Percentiles rank a stretch among this genome's conserved stretches.
Evolutionary conservation across 768 basidiomycete species (phyloP).

Genomic region (Aureoboletus auriporus): DNA sequence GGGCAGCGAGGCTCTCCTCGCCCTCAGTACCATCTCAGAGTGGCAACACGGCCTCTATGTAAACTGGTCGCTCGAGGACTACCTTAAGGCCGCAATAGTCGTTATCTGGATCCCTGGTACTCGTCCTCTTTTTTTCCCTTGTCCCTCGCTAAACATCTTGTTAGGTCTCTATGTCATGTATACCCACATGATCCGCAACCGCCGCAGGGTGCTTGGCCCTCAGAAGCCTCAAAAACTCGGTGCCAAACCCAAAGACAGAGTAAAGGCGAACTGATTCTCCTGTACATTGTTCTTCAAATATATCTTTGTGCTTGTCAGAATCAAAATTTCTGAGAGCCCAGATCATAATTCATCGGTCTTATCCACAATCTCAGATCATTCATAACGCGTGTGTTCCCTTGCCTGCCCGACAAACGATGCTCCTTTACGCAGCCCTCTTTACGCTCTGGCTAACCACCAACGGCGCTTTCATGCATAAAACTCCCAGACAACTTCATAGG

Average conservation of each 20-base stretch:
- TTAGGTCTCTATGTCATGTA: slow-evolving; percentile 52
- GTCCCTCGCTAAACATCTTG: background rate
- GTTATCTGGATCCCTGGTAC: slow-evolving; percentile 87
- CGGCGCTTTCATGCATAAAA: background rate
- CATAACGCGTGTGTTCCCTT: background rate
- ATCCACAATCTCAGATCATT: slow-evolving; percentile 5
- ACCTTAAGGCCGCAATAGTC: slow-evolving; percentile 58
- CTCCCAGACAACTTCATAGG: too few species aligned
- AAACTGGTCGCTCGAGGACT: slow-evolving; percentile 55
- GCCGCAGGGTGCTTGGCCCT: slow-evolving; percentile 48
- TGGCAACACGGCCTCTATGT: slow-evolving; percentile 37
- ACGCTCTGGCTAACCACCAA: slow-evolving; percentile 3
- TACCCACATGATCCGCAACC: slow-evolving; percentile 56
- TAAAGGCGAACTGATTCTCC: slow-evolving; percentile 16
- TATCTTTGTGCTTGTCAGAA: slow-evolving; percentile 7
- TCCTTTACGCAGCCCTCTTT: slow-evolving; percentile 1
- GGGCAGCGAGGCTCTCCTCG: slow-evolving; percentile 82
- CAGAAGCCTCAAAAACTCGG: slow-evolving; percentile 32
- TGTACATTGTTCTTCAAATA: slow-evolving; percentile 19
- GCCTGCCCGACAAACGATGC: slow-evolving; percentile 7
- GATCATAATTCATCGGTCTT: slow-evolving; percentile 8
- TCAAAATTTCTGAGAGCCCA: background rate
- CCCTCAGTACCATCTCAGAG: slow-evolving; percentile 68
- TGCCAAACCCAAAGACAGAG: slow-evolving; percentile 30
- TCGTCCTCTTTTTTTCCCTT: slow-evolving; percentile 12